Conservation (phyloP, 352 stramenopile genomes). For the Poterioochromonas sp. region DNA sequence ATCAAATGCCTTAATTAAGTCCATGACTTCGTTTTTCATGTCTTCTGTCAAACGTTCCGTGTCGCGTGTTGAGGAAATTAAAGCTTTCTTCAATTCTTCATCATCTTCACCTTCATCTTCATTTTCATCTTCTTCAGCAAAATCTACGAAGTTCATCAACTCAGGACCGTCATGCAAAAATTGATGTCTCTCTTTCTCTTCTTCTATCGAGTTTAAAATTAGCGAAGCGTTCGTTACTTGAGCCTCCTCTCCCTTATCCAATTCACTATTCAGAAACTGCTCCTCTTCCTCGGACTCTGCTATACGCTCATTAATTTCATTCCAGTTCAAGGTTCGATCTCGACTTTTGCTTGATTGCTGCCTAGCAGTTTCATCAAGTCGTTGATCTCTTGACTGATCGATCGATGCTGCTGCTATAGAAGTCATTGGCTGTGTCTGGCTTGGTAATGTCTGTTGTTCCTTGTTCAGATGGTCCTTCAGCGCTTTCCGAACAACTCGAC, state of each 20-base stretch:
- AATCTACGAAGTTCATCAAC: too few relatives aligned
- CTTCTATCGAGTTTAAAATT: neutral
- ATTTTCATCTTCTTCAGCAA: too few relatives aligned
- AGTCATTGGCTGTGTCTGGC: neutral
- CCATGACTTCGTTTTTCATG: constrained; percentile 93
- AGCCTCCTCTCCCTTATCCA: too few relatives aligned
- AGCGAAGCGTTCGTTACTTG: neutral
- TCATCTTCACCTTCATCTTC: neutral
- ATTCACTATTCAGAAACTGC: too few relatives aligned
- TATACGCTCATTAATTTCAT: neutral
- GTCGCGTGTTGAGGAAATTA: constrained; percentile 51
- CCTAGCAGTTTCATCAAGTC: too few relatives aligned
- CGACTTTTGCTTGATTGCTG: too few relatives aligned
- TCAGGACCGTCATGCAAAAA: constrained; percentile 29
- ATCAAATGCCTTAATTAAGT: constrained; percentile 88
- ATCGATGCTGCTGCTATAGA: neutral
- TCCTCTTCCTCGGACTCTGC: too few relatives aligned
- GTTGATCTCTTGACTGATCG: too few relatives aligned
- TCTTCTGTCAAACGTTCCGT: constrained; percentile 88
- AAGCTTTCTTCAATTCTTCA: neutral
- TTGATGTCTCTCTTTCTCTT: neutral
- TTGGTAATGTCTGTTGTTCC: too few relatives aligned
- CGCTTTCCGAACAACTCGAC: constrained; percentile 56
- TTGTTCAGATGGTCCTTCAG: constrained; percentile 37
- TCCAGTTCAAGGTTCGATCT: neutral